phyloP scores from a whole-genome alignment of 1,139 yeast genomes.

The Geotrichum fermentans region DNA sequence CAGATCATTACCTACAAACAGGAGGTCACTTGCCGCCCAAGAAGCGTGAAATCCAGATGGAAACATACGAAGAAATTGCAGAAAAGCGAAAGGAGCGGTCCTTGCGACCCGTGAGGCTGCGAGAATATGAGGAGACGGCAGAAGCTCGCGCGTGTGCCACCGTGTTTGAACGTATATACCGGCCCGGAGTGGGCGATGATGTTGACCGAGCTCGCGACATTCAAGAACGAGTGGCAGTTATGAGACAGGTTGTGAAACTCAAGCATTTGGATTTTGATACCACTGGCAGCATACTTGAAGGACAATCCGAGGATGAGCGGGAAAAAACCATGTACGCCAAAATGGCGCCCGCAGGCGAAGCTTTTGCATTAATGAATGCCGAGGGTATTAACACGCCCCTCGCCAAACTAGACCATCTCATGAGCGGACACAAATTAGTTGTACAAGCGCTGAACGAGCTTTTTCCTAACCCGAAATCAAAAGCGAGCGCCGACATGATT shows the following conservation, averaged over 20 bases:
- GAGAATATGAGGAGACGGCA: slow-evolving; percentile 37
- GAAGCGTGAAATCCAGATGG: slow-evolving; percentile 33
- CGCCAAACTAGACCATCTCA: slow-evolving; percentile 39
- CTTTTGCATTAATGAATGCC: slow-evolving; percentile 28
- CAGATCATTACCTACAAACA: slow-evolving; percentile 29
- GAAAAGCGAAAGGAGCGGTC: slow-evolving; percentile 30
- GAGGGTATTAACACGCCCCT: slow-evolving; percentile 38
- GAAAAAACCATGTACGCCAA: slow-evolving; percentile 7
- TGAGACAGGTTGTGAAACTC: slow-evolving; percentile 29
- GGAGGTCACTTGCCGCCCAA: slow-evolving; percentile 18
- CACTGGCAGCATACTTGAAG: slow-evolving; percentile 18
- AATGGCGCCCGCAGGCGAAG: slow-evolving; percentile 27
- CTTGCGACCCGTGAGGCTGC: slow-evolving; percentile 28
- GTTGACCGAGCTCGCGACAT: slow-evolving; percentile 28
- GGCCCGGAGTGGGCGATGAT: slow-evolving; percentile 29
- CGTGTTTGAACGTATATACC: slow-evolving; percentile 34
- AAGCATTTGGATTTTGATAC: slow-evolving; percentile 29
- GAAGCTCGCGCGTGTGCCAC: slow-evolving; percentile 42
- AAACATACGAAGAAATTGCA: slow-evolving; percentile 36
- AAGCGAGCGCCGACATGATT: slow-evolving; percentile 47
- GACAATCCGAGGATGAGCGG: slow-evolving; percentile 10
- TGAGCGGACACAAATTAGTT: slow-evolving; percentile 41
- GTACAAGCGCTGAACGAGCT: slow-evolving; percentile 34
- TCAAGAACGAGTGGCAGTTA: slow-evolving; percentile 29
- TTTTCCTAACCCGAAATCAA: slow-evolving; percentile 17